Percentiles rank a stretch among this genome's conserved stretches.
Conservation (phyloP, 306 rosid species). For the Quercus dentata region DNA sequence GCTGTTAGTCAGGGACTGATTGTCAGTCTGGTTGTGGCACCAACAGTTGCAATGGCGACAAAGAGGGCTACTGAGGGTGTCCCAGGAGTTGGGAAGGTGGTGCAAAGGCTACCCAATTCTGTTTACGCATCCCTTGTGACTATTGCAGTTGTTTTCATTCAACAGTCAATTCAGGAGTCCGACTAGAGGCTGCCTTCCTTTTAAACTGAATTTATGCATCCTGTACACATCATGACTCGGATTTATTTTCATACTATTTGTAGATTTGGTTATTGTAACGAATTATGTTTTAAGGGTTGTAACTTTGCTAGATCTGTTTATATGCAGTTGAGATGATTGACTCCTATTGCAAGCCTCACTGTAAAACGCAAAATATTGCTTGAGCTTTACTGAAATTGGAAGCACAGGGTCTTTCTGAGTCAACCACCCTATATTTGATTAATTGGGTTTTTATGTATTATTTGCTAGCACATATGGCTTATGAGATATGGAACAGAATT, state of each 20-base stretch:
- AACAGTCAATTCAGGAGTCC: conserved; percentile 26
- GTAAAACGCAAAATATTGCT: not conserved
- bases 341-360: not conserved
- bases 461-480: too few species aligned
- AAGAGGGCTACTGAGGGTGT: conserved; percentile 87
- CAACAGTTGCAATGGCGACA: conserved; percentile 74
- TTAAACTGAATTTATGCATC: not conserved
- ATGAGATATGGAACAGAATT: too few species aligned
- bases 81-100: conserved; percentile 75
- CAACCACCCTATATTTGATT: too few species aligned
- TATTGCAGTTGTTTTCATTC: conserved; percentile 50
- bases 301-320: not conserved
- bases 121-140: conserved; percentile 71
- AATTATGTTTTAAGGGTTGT: not conserved
- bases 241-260: not conserved
- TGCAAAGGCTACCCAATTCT: conserved; percentile 65
- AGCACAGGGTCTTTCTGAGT: not conserved
- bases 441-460: too few species aligned
- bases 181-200: conserved; percentile 3
- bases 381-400: not conserved
- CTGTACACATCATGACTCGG: conserved; percentile 6
- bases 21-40: conserved; percentile 72
- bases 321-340: not conserved
- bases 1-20: conserved; percentile 64
- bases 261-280: not conserved